Base-by-base conservation (phyloP, 139 green algal genomes). In the Chlorella sp. region DNA sequence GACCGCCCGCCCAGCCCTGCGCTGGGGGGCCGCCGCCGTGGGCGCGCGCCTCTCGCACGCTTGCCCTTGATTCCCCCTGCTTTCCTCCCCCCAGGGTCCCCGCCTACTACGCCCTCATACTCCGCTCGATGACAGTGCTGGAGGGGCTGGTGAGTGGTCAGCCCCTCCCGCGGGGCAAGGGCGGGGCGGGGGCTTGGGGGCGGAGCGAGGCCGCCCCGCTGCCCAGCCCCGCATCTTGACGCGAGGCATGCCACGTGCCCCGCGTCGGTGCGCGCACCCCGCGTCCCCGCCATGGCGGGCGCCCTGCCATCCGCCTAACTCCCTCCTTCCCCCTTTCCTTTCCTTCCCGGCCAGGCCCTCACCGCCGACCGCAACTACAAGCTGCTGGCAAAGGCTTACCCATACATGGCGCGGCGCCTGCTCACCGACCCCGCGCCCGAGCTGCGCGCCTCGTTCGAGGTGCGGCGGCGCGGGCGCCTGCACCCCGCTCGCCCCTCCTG, bases 101-200 rank as follows among this genome's bases (percentile, higher is more conserved):
- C 2, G 84, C 94, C 8, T 99, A 98, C 84, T 99, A 98, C 67
- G 95, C 95, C 0, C 88, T 99, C 45, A 98, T 99, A 71, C 86
- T 99, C 76, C 87, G 95, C 42, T 95, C 87, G 3, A 82, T 99
- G 41, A 98, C 94, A 0, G 95, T 99, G 64, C 90, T 99, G 67
- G 95, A 99, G 80, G 95, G 93, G 8, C 78, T 97, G 36, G 92
- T n/a, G n/a, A n/a, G n/a, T n/a, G n/a, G n/a, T n/a, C n/a, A n/a
- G n/a, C n/a, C n/a, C 93, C 8, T n/a, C n/a, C n/a, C n/a, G n/a
- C n/a, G n/a, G n/a, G n/a, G n/a, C n/a, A n/a, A n/a, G n/a, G n/a
- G n/a, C n/a, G n/a, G n/a, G n/a, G n/a, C n/a, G n/a, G n/a, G n/a
- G n/a, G n/a, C n/a, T n/a, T n/a, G n/a, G n/a, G n/a, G n/a, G n/a